phyloP scores from a whole-genome alignment of 768 basidiomycete species.

The Rhizopogon vinicolor region DNA sequence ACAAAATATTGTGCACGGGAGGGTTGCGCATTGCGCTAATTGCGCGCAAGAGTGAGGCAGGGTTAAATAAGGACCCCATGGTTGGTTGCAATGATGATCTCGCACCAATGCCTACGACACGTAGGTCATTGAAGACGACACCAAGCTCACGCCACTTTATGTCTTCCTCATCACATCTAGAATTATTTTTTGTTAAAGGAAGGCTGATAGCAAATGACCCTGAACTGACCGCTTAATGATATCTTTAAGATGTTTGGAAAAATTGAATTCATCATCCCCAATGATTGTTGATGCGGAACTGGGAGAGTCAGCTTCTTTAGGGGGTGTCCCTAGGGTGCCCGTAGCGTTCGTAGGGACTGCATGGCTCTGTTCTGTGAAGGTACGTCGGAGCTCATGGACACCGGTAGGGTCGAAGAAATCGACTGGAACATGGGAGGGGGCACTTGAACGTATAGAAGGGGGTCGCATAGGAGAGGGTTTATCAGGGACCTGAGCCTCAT shows the following conservation, averaged over 20 bases:
- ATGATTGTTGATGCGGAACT: neutral
- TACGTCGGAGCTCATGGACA: slow-evolving; percentile 14
- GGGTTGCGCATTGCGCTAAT: slow-evolving; percentile 51
- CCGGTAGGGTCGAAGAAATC: slow-evolving; percentile 55
- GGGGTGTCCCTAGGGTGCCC: neutral
- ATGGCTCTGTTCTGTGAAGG: neutral
- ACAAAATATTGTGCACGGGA: slow-evolving; percentile 56
- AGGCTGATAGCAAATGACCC: neutral
- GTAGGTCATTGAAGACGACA: slow-evolving; percentile 46
- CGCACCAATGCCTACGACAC: slow-evolving; percentile 45
- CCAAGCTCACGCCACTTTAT: slow-evolving; percentile 40
- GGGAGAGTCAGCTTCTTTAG: neutral
- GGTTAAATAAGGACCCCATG: slow-evolving; percentile 49
- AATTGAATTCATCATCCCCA: slow-evolving; percentile 1
- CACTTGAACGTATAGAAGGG: neutral
- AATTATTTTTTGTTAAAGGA: neutral
- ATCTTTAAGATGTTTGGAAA: slow-evolving; percentile 12
- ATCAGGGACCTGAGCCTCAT: neutral
- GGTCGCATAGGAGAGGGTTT: neutral
- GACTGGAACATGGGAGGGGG: slow-evolving; percentile 32
- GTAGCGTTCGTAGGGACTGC: no score
- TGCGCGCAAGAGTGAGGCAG: slow-evolving; percentile 30
- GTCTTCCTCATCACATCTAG: slow-evolving; percentile 29
- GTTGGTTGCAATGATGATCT: slow-evolving; percentile 43
- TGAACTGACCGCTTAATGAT: slow-evolving; percentile 10